phyloP scores from a whole-genome alignment of 192 early-diverging fungal genomes.

The Coemansia umbellata region DNA sequence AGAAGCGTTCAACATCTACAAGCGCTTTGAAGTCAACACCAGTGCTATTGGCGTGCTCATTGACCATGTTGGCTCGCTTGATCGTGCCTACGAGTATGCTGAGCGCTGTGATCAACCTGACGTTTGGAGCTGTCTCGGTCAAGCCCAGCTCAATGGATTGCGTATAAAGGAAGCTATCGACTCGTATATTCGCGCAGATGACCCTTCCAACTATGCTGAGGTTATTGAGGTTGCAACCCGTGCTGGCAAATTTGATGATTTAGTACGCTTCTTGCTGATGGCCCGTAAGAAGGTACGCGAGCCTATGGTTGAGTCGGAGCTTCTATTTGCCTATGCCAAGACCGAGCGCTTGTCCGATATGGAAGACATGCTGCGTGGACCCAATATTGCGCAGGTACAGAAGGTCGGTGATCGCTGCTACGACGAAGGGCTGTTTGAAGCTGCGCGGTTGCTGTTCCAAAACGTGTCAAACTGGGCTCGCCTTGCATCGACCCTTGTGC shows the following conservation, averaged over 20 bases:
- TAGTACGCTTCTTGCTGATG: constrained; percentile 92
- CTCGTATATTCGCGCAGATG: constrained; percentile 95
- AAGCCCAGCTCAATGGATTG: constrained; percentile 87
- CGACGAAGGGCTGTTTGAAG: constrained; percentile 84
- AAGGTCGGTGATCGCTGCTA: constrained; percentile 94
- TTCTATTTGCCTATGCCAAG: constrained; percentile 95
- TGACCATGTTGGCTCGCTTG: constrained; percentile 86
- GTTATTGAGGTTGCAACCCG: constrained; percentile 77
- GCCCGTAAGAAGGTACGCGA: constrained; percentile 95
- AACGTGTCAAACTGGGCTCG: constrained; percentile 98
- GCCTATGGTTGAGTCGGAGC: constrained; percentile 92
- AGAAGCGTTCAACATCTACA: constrained; percentile 96
- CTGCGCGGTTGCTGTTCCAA: constrained; percentile 92
- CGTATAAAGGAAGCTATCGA: constrained; percentile 95
- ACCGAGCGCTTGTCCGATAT: constrained; percentile 86
- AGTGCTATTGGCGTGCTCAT: constrained; percentile 90
- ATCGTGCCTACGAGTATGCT: constrained; percentile 95
- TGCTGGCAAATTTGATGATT: constrained; percentile 89
- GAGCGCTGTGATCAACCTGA: constrained; percentile 86
- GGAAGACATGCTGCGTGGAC: constrained; percentile 87
- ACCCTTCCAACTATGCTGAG: constrained; percentile 82
- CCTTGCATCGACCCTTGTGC: constrained; percentile 92
- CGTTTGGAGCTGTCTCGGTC: constrained; percentile 94
- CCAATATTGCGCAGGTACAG: constrained; percentile 94
- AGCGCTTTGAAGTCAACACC: constrained; percentile 86